phyloP scores from a whole-genome alignment of 1,139 yeast species.

The Pneumocystis murina region DNA sequence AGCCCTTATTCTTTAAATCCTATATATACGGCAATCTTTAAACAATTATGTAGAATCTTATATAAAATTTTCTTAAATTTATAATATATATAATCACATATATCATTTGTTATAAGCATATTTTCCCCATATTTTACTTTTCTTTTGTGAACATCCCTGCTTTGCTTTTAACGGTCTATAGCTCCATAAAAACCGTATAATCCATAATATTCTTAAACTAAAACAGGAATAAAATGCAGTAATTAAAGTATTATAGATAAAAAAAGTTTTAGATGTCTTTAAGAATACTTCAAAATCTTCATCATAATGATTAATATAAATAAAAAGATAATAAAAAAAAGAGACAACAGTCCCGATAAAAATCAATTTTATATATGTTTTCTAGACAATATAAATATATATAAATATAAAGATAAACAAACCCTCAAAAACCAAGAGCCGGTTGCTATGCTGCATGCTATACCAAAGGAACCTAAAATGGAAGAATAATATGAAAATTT shows the following conservation, averaged over 20 bases:
- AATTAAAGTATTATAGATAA: background rate
- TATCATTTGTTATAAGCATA: background rate
- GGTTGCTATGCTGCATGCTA: background rate
- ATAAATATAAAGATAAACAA: background rate
- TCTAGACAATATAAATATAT: background rate
- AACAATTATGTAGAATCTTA: background rate
- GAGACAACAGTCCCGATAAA: background rate
- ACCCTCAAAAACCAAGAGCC: background rate
- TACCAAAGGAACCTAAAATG: background rate
- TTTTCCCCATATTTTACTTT: background rate
- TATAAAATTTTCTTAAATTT: background rate
- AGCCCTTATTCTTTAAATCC: constrained; percentile 26
- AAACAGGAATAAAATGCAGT: background rate
- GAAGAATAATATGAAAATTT: background rate
- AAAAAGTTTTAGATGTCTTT: background rate
- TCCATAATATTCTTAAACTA: background rate
- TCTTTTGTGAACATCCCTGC: background rate
- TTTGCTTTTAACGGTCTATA: background rate
- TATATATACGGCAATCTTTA: constrained; percentile 1
- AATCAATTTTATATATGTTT: background rate
- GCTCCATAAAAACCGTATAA: background rate
- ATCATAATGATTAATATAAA: background rate
- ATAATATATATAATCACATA: background rate
- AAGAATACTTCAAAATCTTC: background rate
- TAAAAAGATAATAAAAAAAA: background rate